Base-by-base conservation (phyloP, 2,329 filamentous ascomycete species). In the Triangularia setosa region DNA sequence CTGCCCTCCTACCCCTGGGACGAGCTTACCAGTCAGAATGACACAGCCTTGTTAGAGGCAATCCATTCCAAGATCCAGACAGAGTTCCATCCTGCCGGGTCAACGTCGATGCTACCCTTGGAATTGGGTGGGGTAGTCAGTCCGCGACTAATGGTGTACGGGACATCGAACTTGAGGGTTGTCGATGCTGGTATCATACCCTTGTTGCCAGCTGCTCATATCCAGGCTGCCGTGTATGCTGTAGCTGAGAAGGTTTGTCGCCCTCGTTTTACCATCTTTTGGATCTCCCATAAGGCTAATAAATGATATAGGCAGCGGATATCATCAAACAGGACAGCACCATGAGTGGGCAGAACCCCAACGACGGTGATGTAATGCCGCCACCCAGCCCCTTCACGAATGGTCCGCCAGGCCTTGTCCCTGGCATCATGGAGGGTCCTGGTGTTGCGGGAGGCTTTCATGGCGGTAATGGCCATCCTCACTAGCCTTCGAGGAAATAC, bases 1-100 rank as follows among this genome's bases (percentile, higher is more conserved):
- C 60, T 54, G 14, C 81, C 80, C 67, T 75, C 72, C 12, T 80
- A 78, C 69, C 73, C 75, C 12, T 80, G 73, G 69, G 77, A 78
- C 55, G 55, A 40, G 25, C 24, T 35, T 21, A 25, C 23, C 21
- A 21, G n/a, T 9, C 40, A 48, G 12, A 55, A 71, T 55, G 75
- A 80, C 52, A 77, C 73, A n/a, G 72, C 79, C 7, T 74, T 83
- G 60, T 25, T 58, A 1, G 77, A 79, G 12, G 65, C 67, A n/a
- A 61, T 75, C 65, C 68, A 69, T 68, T 25, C 58, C 23, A 24
- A 63, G 18, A 55, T 71, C 24, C 67, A 62, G 27, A 72, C 70
- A 18, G 71, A 69, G 61, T 72, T 71, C n/a, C 71, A 72, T 64
- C 68, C 68, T 4, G 64, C 62, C 16, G 71, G 71, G 4, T 68